A percentile compares a stretch with the other conserved stretches of the same genome.
Conservation (phyloP, 305 asterid species). For the Fraxinus dipetala region DNA sequence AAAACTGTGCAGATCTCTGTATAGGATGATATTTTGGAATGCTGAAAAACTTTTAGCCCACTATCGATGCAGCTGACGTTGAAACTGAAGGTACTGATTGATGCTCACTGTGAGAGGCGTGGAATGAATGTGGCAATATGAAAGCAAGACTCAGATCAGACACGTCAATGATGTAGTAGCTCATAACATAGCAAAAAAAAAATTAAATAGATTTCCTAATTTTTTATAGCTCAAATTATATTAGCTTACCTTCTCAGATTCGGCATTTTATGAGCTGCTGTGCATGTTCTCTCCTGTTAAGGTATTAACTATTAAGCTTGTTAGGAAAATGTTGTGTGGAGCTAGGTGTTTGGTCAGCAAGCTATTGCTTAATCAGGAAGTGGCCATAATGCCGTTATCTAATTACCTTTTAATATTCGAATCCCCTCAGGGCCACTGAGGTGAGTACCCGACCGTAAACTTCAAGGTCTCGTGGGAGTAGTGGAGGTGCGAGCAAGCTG, state of each 20-base stretch:
- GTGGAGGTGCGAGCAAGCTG: too few relatives aligned
- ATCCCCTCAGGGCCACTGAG: too few relatives aligned
- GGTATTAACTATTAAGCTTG: background rate
- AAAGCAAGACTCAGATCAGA: background rate
- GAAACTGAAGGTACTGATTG: background rate
- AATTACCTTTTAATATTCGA: background rate
- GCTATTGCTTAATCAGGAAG: background rate
- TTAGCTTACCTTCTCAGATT: background rate
- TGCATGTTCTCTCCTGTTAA: background rate
- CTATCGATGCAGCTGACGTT: background rate
- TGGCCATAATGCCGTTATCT: background rate
- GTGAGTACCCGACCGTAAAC: too few relatives aligned
- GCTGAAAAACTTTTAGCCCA: background rate
- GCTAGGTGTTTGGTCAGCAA: background rate
- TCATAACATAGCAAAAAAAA: background rate
- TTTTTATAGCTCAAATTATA: background rate
- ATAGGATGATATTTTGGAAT: background rate
- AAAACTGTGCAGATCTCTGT: background rate
- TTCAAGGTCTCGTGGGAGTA: too few relatives aligned
- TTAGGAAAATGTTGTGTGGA: background rate
- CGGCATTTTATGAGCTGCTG: background rate
- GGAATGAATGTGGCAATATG: background rate
- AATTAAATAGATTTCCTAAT: background rate
- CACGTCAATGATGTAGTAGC: background rate
- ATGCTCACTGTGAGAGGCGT: background rate